phyloP scores from a whole-genome alignment of 306 rosid genomes.

The Ceratonia siliqua region DNA sequence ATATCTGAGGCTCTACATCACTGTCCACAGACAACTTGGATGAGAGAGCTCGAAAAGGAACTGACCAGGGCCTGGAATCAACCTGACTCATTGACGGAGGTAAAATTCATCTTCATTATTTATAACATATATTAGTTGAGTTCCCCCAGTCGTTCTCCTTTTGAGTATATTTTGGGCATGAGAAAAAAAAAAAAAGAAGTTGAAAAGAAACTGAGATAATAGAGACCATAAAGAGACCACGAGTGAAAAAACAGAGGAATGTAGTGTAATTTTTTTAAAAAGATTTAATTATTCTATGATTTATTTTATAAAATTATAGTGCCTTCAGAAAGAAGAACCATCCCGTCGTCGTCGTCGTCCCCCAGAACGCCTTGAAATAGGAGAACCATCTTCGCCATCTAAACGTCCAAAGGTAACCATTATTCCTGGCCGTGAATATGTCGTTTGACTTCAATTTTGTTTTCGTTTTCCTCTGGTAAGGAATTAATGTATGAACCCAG shows the following conservation, averaged over 20 bases:
- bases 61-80: neutral
- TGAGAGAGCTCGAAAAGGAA: neutral
- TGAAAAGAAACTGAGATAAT: too few relatives aligned
- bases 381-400: neutral
- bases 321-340: neutral
- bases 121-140: neutral
- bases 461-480: neutral
- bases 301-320: neutral
- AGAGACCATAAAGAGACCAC: too few relatives aligned
- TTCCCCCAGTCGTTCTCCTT: neutral
- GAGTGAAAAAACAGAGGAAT: neutral
- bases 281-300: neutral
- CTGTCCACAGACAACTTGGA: neutral
- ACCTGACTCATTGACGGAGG: neutral
- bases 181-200: too few relatives aligned
- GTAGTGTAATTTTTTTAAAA: too few relatives aligned
- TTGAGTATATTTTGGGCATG: neutral
- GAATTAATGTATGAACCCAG: neutral
- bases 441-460: neutral
- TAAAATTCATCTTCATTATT: neutral
- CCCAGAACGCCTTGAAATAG: neutral
- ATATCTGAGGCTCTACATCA: neutral
- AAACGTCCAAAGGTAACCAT: neutral
- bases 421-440: neutral
- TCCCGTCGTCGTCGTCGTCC: neutral